These are phyloP conservation scores for Citrus maxima DNA, from an alignment of 345 rosid species.

Conservation along the genomic window DNA sequence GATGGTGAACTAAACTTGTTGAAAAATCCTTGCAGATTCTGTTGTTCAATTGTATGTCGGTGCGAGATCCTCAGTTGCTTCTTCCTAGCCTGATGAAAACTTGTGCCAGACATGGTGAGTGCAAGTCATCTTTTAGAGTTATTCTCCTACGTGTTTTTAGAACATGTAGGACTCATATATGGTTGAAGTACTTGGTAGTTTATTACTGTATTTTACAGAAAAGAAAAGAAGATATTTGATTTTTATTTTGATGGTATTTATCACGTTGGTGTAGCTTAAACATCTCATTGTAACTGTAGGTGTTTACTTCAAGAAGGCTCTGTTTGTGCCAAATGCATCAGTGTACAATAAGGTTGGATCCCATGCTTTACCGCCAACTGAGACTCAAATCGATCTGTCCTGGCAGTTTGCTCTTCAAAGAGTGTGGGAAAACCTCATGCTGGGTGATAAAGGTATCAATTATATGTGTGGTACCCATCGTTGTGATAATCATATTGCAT, in stretches of 20 bases:
- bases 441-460: slow-evolving; percentile 48
- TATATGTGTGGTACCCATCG: background rate
- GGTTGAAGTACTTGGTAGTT: background rate
- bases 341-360: slow-evolving; percentile 85
- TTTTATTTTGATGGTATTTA: slow-evolving; percentile 2
- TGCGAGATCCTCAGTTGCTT: slow-evolving; percentile 77
- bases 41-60: slow-evolving; percentile 91
- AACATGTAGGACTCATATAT: background rate
- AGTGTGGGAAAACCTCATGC: slow-evolving; percentile 70
- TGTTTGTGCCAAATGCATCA: slow-evolving; percentile 84
- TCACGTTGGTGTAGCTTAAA: background rate
- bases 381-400: slow-evolving; percentile 51
- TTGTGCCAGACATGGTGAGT: slow-evolving; percentile 55
- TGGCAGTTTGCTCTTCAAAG: slow-evolving; percentile 85
- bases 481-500: background rate
- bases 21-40: slow-evolving; percentile 58
- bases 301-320: slow-evolving; percentile 76
- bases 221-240: background rate
- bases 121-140: slow-evolving; percentile 9
- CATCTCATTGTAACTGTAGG: slow-evolving; percentile 39
- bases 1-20: slow-evolving; percentile 14
- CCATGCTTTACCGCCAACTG: slow-evolving; percentile 39
- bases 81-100: slow-evolving; percentile 59
- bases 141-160: background rate
- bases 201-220: background rate